Evolutionary conservation across 805 yeast genomes (phyloP).

Genomic region (Sugiyamaella valdiviana): DNA sequence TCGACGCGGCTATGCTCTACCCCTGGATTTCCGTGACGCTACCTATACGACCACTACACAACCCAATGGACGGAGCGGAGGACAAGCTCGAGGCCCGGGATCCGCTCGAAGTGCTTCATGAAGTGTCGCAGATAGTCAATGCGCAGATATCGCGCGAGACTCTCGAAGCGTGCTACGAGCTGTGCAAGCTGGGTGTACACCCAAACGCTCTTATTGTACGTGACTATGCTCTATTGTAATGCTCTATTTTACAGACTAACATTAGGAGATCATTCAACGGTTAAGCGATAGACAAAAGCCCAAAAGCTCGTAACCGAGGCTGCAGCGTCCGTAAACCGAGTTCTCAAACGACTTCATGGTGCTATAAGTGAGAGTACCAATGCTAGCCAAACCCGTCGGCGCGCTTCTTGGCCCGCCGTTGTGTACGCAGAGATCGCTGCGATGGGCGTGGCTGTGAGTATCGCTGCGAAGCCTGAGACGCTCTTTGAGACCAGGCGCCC

Average conservation of each 20-base stretch:
- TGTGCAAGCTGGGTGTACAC: constrained; percentile 29
- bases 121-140: constrained; percentile 29
- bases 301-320: too few species aligned
- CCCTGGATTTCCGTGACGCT: neutral
- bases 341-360: too few species aligned
- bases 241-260: too few species aligned
- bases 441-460: neutral
- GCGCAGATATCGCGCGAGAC: constrained; percentile 25
- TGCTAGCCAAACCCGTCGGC: constrained; percentile 9
- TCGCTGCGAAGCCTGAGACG: neutral
- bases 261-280: constrained; percentile 9
- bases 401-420: constrained; percentile 2
- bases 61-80: neutral
- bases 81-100: neutral
- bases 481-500: neutral
- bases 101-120: constrained; percentile 15
- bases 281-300: neutral
- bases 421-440: neutral
- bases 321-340: too few species aligned
- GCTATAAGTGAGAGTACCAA: too few species aligned
- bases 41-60: neutral
- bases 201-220: constrained; percentile 30
- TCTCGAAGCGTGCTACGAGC: constrained; percentile 22
- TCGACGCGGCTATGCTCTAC: neutral
- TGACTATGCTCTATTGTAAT: neutral